These are phyloP conservation scores for Euphorbia tirucalli DNA, from an alignment of 345 rosid genomes.

Conservation along the genomic window DNA sequence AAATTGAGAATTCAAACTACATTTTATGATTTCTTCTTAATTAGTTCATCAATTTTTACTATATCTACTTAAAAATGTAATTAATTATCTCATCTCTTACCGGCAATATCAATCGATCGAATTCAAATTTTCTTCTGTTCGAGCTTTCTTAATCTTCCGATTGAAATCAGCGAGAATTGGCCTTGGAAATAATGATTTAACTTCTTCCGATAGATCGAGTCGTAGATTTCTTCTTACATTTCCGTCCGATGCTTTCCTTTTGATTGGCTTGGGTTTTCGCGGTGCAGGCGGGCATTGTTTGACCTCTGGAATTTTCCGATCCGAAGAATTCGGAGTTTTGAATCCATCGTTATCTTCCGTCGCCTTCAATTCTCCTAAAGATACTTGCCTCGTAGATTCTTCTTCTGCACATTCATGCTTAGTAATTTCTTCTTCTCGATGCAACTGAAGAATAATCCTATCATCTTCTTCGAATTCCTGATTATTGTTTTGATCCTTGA, in stretches of 20 bases:
- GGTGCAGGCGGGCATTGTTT: slow-evolving; percentile 32
- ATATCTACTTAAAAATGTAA: not conserved
- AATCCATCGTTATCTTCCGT: slow-evolving; percentile 15
- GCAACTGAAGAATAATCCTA: no score
- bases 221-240: slow-evolving; percentile 19
- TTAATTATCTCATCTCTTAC: slow-evolving; percentile 1
- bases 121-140: no score
- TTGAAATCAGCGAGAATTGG: slow-evolving; percentile 8
- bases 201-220: slow-evolving; percentile 43
- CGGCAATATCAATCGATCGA: not conserved
- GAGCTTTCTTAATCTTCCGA: slow-evolving; percentile 56
- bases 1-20: not conserved
- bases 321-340: slow-evolving; percentile 29
- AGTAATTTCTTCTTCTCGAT: not conserved
- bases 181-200: slow-evolving; percentile 41
- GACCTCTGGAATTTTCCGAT: slow-evolving; percentile 18
- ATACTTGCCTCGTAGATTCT: not conserved
- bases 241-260: slow-evolving; percentile 32
- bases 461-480: not conserved
- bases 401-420: not conserved
- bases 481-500: no score
- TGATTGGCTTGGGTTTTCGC: slow-evolving; percentile 19
- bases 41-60: not conserved
- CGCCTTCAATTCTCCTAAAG: slow-evolving; percentile 8
- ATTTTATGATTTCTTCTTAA: no score